These are phyloP conservation scores for Hyphodiscus sp. DNA, from an alignment of 2,329 filamentous ascomycete species.

Conservation along the genomic window DNA sequence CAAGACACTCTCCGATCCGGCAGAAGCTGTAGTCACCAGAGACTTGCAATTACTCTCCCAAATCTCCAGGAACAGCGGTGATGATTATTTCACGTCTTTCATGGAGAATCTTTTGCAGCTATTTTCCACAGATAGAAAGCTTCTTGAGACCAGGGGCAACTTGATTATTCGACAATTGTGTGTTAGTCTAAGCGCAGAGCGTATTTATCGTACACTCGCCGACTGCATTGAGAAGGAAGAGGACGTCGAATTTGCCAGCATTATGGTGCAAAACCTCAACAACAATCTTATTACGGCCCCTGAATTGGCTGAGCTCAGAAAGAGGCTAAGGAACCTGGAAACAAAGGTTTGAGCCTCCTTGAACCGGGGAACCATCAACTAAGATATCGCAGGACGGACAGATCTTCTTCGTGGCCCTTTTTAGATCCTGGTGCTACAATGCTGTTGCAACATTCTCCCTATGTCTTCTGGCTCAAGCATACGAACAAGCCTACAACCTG, in stretches of 20 bases:
- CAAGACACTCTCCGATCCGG: conserved; percentile 92
- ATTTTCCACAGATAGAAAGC: conserved; percentile 86
- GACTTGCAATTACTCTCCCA: conserved; percentile 91
- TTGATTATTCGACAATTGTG: conserved; percentile 94
- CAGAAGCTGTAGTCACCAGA: conserved; percentile 91
- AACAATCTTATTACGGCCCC: conserved; percentile 98
- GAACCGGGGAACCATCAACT: conserved; percentile 1
- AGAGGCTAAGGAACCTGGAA: conserved; percentile 83
- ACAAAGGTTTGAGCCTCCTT: conserved; percentile 51
- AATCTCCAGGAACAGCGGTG: conserved; percentile 92
- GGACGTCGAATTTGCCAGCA: conserved; percentile 96
- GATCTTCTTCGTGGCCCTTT: conserved; percentile 88
- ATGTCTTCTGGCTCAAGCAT: conserved; percentile 90
- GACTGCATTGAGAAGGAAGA: conserved; percentile 98
- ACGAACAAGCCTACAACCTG: conserved; percentile 95
- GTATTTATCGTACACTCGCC: conserved; percentile 91
- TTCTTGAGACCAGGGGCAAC: conserved; percentile 89
- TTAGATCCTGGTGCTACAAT: conserved; percentile 97
- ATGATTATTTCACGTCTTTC: conserved; percentile 95
- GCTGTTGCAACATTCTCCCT: conserved; percentile 96
- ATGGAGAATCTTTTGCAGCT: conserved; percentile 96
- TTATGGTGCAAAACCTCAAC: conserved; percentile 99
- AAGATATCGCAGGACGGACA: conserved; percentile 66
- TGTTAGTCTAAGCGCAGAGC: conserved; percentile 83
- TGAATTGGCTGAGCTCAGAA: conserved; percentile 83